phyloP scores from a whole-genome alignment of 2,329 filamentous ascomycete genomes.

The Talaromyces islandicus region DNA sequence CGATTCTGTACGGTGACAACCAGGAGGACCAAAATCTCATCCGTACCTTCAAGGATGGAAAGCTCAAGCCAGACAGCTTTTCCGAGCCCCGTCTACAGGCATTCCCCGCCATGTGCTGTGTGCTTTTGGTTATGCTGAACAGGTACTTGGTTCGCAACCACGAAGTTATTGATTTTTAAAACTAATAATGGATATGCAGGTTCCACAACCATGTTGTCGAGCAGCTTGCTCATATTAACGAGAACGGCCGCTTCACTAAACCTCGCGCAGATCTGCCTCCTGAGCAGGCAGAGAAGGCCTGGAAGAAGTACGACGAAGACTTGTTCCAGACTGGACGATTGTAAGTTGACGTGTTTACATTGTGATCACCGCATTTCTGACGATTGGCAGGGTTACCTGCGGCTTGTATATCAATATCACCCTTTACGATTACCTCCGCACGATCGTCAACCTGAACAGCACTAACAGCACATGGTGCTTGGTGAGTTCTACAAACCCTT shows the following conservation, averaged over 20 bases:
- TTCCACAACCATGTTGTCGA: constrained; percentile 85
- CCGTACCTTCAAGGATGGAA: constrained; percentile 62
- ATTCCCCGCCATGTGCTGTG: constrained; percentile 66
- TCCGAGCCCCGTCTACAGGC: constrained; percentile 64
- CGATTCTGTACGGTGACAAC: constrained; percentile 63
- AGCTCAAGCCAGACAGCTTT: constrained; percentile 66
- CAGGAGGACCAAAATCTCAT: constrained; percentile 45
- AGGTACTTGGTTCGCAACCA: constrained; percentile 14
- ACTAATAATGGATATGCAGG: constrained; percentile 11
- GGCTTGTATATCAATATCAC: constrained; percentile 76
- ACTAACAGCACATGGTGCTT: constrained; percentile 74
- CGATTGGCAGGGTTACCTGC: constrained; percentile 50
- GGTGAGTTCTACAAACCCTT: constrained; percentile 15
- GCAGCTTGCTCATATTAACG: constrained; percentile 74
- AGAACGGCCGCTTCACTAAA: constrained; percentile 68
- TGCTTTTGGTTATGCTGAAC: constrained; percentile 67
- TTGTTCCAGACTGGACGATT: constrained; percentile 73
- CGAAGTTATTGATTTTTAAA: background rate
- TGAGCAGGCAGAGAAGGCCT: constrained; percentile 46
- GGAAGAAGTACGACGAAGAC: constrained; percentile 69
- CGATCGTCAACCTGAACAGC: constrained; percentile 67
- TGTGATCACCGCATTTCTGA: constrained; percentile 12
- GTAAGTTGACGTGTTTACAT: constrained; percentile 17
- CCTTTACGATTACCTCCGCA: constrained; percentile 70
- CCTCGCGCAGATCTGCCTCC: constrained; percentile 48